Percentiles rank a stretch among this genome's conserved stretches.
These are phyloP conservation scores for Musa beccarii DNA, from an alignment of 176 grass and related monocot species.

Conservation along the genomic window DNA sequence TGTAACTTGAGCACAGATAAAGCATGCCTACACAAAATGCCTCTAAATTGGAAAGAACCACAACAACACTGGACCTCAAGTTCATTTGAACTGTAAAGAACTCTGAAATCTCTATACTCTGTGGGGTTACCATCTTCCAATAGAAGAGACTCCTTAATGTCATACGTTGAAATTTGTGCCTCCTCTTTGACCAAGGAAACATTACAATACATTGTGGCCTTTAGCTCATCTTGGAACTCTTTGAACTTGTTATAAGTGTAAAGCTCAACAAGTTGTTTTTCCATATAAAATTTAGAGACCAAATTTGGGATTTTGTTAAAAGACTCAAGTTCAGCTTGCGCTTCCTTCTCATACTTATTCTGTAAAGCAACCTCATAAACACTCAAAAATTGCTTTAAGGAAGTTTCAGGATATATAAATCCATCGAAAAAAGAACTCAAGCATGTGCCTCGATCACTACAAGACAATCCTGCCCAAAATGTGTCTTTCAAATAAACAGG, in stretches of 20 bases:
- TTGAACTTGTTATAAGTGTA: conserved; percentile 93
- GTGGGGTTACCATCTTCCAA: conserved; percentile 75
- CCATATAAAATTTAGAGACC: conserved; percentile 96
- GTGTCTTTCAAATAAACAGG: conserved; percentile 72
- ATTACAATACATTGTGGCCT: conserved; percentile 96
- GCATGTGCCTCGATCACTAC: conserved; percentile 47
- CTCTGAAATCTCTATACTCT: conserved; percentile 59
- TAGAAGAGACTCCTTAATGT: conserved; percentile 87
- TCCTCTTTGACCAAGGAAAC: conserved; percentile 56
- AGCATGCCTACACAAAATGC: conserved; percentile 85
- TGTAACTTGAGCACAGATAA: conserved; percentile 88
- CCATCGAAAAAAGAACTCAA: conserved; percentile 82
- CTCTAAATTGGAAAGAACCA: conserved; percentile 71
- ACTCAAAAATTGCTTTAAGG: conserved; percentile 85
- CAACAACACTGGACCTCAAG: conserved; percentile 62
- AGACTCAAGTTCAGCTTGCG: conserved; percentile 79
- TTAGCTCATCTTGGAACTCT: conserved; percentile 93
- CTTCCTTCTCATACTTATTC: conserved; percentile 86
- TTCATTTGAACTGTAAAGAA: conserved; percentile 56
- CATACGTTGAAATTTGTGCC: conserved; percentile 46
- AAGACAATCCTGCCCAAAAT: conserved; percentile 87
- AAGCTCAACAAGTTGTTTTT: conserved; percentile 75
- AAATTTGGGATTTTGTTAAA: conserved; percentile 71
- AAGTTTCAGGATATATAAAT: conserved; percentile 86
- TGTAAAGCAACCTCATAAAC: conserved; percentile 82